Evolutionary conservation across 768 basidiomycete species (phyloP).

Genomic region (Suillus spraguei): DNA sequence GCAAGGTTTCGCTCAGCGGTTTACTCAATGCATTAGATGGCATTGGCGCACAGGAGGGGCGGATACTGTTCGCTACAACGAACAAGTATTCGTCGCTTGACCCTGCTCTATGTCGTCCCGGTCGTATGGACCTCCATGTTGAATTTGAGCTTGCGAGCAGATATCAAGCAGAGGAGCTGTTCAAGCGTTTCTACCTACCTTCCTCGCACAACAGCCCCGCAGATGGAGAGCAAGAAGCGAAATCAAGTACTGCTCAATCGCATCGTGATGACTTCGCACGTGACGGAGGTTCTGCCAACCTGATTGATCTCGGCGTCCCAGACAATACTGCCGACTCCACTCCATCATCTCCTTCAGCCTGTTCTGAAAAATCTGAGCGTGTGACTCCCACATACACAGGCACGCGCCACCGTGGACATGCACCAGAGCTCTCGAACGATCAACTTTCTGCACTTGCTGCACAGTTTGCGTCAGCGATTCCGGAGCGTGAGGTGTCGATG

Average conservation of each 20-base stretch:
- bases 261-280: background rate
- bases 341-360: background rate
- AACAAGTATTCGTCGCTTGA: constrained; percentile 74
- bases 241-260: constrained; percentile 2
- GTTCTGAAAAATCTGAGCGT: constrained; percentile 23
- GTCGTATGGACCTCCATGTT: constrained; percentile 79
- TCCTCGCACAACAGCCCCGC: constrained; percentile 1
- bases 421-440: constrained; percentile 41
- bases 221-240: background rate
- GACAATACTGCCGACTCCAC: background rate
- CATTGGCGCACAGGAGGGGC: constrained; percentile 80
- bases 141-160: constrained; percentile 76
- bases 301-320: constrained; percentile 21
- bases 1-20: constrained; percentile 66
- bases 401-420: constrained; percentile 35
- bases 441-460: constrained; percentile 51
- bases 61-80: constrained; percentile 77
- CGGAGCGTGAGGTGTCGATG: constrained; percentile 45
- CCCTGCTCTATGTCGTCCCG: constrained; percentile 73
- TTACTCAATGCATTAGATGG: constrained; percentile 82
- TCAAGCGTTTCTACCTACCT: constrained; percentile 67
- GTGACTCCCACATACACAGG: constrained; percentile 17
- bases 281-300: constrained; percentile 6
- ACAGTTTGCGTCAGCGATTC: constrained; percentile 56
- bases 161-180: constrained; percentile 68